Conservation (phyloP, 2,329 filamentous ascomycete genomes). For the Xylogone sp. region DNA sequence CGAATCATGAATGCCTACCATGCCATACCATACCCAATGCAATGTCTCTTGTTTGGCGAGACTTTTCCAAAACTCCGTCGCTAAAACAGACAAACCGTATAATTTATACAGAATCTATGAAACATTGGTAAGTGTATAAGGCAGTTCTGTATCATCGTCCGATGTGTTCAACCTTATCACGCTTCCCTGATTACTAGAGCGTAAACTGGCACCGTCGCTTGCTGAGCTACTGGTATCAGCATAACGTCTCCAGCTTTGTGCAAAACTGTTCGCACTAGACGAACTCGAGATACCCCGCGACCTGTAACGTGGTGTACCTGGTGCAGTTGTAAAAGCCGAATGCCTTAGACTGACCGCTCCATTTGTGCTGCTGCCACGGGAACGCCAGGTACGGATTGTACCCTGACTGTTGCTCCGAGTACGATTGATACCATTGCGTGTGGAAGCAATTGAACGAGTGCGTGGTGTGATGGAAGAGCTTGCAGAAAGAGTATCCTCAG, state of each 20-base stretch:
- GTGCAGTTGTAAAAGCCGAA: constrained; percentile 17
- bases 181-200: constrained; percentile 22
- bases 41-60: neutral
- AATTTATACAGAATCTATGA: constrained; percentile 5
- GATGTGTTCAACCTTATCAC: constrained; percentile 23
- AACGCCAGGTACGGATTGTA: constrained; percentile 24
- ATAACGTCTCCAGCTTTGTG: constrained; percentile 20
- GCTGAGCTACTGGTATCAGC: constrained; percentile 8
- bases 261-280: constrained; percentile 18
- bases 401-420: constrained; percentile 20
- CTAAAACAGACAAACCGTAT: constrained; percentile 12
- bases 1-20: too few relatives aligned
- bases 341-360: constrained; percentile 9
- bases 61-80: constrained; percentile 19
- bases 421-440: constrained; percentile 14
- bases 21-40: neutral
- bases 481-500: constrained; percentile 19
- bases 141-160: constrained; percentile 18
- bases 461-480: constrained; percentile 14
- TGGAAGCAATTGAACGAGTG: constrained; percentile 22
- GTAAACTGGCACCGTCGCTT: constrained; percentile 19
- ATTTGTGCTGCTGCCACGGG: constrained; percentile 11
- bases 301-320: constrained; percentile 21
- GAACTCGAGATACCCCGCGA: constrained; percentile 14
- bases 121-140: constrained; percentile 23